These are phyloP conservation scores for Citrus maxima DNA, from an alignment of 345 rosid species.

Conservation along the genomic window DNA sequence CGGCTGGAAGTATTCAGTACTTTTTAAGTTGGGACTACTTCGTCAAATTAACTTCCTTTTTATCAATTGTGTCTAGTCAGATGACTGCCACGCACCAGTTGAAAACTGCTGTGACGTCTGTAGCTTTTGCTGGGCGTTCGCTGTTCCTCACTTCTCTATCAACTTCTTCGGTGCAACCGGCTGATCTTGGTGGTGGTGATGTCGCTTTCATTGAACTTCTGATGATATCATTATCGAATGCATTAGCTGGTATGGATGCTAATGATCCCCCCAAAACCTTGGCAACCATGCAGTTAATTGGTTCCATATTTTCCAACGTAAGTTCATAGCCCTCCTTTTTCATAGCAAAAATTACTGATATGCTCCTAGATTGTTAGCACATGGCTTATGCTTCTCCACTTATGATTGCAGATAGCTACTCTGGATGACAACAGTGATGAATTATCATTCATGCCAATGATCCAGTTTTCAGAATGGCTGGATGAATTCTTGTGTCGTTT, in stretches of 20 bases:
- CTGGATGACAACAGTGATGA: conserved; percentile 69
- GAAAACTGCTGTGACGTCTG: conserved; percentile 94
- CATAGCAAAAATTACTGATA: neutral
- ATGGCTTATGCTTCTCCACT: conserved; percentile 1
- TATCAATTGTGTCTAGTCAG: conserved; percentile 63
- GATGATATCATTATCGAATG: conserved; percentile 83
- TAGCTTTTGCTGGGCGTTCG: conserved; percentile 95
- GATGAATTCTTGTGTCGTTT: conserved; percentile 93
- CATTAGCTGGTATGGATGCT: conserved; percentile 98
- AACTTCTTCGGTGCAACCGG: conserved; percentile 42
- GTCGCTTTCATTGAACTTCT: conserved; percentile 54
- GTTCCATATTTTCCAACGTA: conserved; percentile 98
- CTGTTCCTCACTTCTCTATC: conserved; percentile 71
- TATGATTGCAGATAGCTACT: conserved; percentile 58
- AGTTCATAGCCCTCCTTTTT: conserved; percentile 24
- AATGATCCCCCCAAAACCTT: conserved; percentile 98
- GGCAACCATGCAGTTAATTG: conserved; percentile 95
- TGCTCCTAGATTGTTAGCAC: neutral
- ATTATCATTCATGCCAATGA: conserved; percentile 69
- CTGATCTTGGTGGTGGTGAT: conserved; percentile 47
- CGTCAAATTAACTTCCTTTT: conserved; percentile 36
- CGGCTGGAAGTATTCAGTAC: neutral
- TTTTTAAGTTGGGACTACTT: conserved; percentile 11
- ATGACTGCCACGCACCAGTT: conserved; percentile 99
- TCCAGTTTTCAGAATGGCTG: conserved; percentile 87